Conservation (phyloP, 1,284 basidiomycete genomes). For the Cryptococcus sp. region DNA sequence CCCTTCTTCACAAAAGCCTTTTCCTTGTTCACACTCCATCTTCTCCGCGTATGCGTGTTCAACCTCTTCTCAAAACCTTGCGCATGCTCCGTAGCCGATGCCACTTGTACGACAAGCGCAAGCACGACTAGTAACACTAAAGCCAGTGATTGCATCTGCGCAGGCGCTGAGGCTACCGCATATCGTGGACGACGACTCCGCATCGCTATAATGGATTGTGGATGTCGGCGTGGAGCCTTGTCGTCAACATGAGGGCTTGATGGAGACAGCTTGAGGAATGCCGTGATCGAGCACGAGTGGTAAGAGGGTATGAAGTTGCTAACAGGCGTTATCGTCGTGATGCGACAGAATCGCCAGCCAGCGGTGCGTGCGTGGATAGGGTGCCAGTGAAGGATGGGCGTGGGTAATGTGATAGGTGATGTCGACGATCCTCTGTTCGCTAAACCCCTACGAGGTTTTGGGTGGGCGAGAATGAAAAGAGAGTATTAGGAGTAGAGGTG, state of each 20-base stretch:
- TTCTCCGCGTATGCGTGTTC: conserved; percentile 11
- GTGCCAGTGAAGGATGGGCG: no score
- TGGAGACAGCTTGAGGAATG: background rate
- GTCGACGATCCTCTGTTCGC: background rate
- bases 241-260: background rate
- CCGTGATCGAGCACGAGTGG: no score
- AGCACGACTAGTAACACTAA: conserved; percentile 9
- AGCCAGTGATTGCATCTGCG: background rate
- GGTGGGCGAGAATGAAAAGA: background rate
- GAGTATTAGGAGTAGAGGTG: background rate
- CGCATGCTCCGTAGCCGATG: conserved; percentile 9
- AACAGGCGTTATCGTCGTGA: no score
- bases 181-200: background rate
- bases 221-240: no score
- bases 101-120: conserved; percentile 4
- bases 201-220: background rate
- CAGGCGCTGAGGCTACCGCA: no score
- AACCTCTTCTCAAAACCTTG: conserved; percentile 14
- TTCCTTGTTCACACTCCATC: conserved; percentile 4
- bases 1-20: no score
- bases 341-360: background rate
- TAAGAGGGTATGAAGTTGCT: no score
- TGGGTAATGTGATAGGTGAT: no score
- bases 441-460: background rate
- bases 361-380: background rate